These are phyloP conservation scores for Solanum peruvianum DNA, from an alignment of 257 asterid species.

Conservation along the genomic window DNA sequence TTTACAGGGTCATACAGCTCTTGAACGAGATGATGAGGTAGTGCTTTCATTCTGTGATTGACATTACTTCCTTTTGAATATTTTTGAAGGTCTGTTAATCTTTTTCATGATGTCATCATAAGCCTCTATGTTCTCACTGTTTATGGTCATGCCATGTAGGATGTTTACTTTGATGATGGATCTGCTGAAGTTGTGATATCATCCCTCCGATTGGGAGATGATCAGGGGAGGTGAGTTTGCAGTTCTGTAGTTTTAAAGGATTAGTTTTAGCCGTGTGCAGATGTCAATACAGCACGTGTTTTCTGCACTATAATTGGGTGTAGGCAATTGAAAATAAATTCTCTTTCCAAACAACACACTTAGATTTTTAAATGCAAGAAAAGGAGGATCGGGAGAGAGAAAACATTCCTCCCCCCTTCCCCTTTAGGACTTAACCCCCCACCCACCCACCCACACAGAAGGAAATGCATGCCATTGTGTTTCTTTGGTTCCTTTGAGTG, in stretches of 20 bases:
- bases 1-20: constrained; percentile 72
- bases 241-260: background rate
- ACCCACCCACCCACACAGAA: background rate
- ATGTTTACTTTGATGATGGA: constrained; percentile 89
- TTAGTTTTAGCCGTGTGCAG: background rate
- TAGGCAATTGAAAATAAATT: background rate
- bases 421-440: background rate
- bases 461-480: background rate
- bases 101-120: background rate
- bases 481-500: background rate
- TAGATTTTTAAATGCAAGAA: background rate
- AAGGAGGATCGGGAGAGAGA: background rate
- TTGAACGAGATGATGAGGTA: constrained; percentile 93
- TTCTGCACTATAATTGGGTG: background rate
- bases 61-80: background rate
- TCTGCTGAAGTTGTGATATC: constrained; percentile 97
- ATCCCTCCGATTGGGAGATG: constrained; percentile 86
- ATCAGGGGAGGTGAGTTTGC: constrained; percentile 79
- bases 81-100: background rate
- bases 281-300: background rate
- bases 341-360: background rate
- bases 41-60: background rate
- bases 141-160: constrained; percentile 25
- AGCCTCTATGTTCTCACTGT: background rate
- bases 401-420: background rate